Evolutionary conservation across 306 rosid species (phyloP).

Genomic region (Dryas drummondii): DNA sequence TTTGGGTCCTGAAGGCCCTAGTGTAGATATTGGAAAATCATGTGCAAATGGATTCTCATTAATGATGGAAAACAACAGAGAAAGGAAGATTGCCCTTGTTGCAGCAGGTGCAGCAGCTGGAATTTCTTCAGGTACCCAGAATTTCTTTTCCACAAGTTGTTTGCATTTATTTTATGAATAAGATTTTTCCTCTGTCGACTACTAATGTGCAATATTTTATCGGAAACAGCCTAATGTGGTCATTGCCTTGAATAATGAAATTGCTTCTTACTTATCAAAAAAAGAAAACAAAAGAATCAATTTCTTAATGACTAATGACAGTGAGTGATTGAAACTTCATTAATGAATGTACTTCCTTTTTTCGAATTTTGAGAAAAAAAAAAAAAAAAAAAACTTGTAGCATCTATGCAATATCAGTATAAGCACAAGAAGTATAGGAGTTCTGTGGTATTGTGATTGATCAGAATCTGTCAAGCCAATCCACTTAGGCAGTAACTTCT

Average conservation of each 20-base stretch:
- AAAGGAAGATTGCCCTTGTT: slow-evolving; percentile 87
- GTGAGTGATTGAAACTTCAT: neutral
- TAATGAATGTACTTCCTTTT: neutral
- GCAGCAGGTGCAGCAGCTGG: slow-evolving; percentile 99
- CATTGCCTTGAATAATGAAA: slow-evolving; percentile 7
- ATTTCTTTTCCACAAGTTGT: slow-evolving; percentile 19
- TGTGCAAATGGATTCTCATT: slow-evolving; percentile 91
- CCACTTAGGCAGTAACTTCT: neutral
- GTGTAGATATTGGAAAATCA: slow-evolving; percentile 97
- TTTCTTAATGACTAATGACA: neutral
- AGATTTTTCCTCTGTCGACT: slow-evolving; percentile 3
- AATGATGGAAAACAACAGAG: slow-evolving; percentile 93
- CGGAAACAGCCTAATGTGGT: neutral
- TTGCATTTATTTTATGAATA: slow-evolving; percentile 16
- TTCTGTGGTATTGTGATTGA: neutral
- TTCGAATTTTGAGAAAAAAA: too few relatives aligned
- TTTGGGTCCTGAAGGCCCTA: slow-evolving; percentile 99
- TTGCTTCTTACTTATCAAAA: neutral
- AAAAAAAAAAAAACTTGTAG: neutral
- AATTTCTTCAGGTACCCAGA: slow-evolving; percentile 75
- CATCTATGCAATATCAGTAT: neutral
- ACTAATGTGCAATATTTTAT: neutral
- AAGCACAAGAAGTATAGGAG: neutral
- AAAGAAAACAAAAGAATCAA: neutral
- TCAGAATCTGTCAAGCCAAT: neutral